These are phyloP conservation scores for Eimeria maxima DNA, from an alignment of 169 alveolate genomes.

Conservation along the genomic window DNA sequence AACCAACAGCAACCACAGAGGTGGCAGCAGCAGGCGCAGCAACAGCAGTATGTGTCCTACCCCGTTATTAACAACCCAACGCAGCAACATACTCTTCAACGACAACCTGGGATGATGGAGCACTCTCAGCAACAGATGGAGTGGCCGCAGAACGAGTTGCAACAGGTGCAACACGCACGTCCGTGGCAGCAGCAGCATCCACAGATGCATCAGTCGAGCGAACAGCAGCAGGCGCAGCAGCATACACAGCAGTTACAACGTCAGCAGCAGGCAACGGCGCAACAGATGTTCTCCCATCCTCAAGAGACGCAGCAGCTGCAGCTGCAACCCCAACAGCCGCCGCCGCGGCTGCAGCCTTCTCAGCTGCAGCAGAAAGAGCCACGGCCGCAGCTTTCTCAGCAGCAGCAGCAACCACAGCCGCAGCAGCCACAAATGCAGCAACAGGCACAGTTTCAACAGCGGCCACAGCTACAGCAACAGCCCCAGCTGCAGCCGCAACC, in stretches of 20 bases:
- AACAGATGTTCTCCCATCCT: background rate
- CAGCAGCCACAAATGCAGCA: background rate
- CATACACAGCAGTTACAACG: background rate
- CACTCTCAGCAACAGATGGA: constrained; percentile 46
- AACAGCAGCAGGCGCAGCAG: background rate
- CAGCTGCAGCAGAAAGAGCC: background rate
- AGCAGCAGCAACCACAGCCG: background rate
- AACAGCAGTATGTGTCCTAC: constrained; percentile 3
- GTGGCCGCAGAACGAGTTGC: constrained; percentile 42
- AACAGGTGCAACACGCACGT: constrained; percentile 14
- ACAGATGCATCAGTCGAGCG: too few relatives aligned
- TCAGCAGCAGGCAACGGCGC: constrained; percentile 43
- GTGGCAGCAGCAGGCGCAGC: constrained; percentile 26
- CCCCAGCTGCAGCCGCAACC: background rate
- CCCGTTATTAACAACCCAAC: background rate
- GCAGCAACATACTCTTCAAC: constrained; percentile 4
- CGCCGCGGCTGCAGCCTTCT: background rate
- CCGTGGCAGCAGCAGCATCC: background rate
- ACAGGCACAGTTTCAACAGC: background rate
- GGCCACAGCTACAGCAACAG: background rate
- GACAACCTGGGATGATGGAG: background rate
- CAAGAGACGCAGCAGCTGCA: background rate
- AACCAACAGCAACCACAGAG: constrained; percentile 8
- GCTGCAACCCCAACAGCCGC: background rate
- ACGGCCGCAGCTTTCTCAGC: background rate